These are phyloP conservation scores for Xylariaceae sp. DNA, from an alignment of 2,329 filamentous ascomycete genomes.

Conservation along the genomic window DNA sequence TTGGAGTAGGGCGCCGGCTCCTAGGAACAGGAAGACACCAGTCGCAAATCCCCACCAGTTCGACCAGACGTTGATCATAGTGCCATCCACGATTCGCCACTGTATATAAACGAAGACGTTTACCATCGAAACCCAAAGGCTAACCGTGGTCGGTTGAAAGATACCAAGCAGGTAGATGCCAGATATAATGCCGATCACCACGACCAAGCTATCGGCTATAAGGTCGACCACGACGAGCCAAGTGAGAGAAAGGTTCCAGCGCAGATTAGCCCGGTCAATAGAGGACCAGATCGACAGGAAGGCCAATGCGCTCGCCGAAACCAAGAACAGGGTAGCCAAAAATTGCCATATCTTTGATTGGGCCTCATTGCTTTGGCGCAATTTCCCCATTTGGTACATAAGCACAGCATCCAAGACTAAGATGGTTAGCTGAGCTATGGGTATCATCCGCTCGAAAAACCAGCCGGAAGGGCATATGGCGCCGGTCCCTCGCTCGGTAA, in stretches of 20 bases:
- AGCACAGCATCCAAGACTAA: conserved; percentile 38
- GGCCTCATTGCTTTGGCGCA: conserved; percentile 34
- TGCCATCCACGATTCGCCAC: conserved; percentile 26
- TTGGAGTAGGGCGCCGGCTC: conserved; percentile 29
- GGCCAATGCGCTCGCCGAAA: conserved; percentile 27
- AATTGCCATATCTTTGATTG: conserved; percentile 26
- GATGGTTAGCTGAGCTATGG: conserved; percentile 34
- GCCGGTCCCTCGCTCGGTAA: conserved; percentile 31
- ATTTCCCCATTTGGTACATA: conserved; percentile 31
- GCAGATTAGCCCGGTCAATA: conserved; percentile 31
- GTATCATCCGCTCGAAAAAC: conserved; percentile 33
- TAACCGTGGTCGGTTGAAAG: conserved; percentile 34
- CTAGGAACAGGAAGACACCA: conserved; percentile 29
- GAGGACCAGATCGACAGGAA: conserved; percentile 35
- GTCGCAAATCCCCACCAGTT: conserved; percentile 25
- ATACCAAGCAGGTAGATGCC: conserved; percentile 32
- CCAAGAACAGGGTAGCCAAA: conserved; percentile 27
- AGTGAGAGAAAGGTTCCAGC: conserved; percentile 37
- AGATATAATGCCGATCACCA: conserved; percentile 30
- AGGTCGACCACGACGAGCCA: conserved; percentile 36
- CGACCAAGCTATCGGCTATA: conserved; percentile 34
- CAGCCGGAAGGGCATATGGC: conserved; percentile 37
- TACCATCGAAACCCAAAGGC: conserved; percentile 29
- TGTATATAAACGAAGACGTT: conserved; percentile 33
- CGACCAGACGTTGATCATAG: conserved; percentile 30